phyloP scores from a whole-genome alignment of 1,284 basidiomycete genomes.

The Ceratobasidium sp. region DNA sequence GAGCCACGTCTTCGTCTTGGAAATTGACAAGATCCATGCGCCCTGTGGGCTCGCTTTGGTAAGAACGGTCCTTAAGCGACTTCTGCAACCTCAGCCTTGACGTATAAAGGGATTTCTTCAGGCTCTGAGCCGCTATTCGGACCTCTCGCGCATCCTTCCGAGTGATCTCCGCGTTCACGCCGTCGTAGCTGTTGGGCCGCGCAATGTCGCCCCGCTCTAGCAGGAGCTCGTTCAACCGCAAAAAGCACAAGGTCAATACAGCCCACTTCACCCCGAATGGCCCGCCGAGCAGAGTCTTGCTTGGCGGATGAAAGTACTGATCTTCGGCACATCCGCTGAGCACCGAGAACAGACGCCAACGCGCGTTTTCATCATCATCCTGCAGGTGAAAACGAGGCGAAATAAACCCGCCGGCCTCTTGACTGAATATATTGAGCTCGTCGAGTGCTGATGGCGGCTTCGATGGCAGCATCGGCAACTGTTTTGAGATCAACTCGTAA shows the following conservation, averaged over 20 bases:
- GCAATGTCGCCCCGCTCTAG: no score
- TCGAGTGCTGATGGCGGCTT: no score
- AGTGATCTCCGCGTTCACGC: no score
- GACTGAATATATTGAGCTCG: not conserved
- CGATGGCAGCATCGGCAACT: not conserved
- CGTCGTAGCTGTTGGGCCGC: no score
- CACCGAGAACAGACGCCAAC: not conserved
- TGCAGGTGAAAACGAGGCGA: not conserved
- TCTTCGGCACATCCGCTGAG: not conserved
- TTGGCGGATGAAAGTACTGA: not conserved
- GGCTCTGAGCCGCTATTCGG: no score
- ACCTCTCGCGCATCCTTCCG: no score
- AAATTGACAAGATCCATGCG: no score
- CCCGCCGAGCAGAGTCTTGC: not conserved
- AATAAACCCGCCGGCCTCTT: not conserved
- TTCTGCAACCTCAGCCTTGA: no score
- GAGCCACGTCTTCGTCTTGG: no score
- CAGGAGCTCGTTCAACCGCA: not conserved
- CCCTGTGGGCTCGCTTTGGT: no score
- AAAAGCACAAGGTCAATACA: not conserved
- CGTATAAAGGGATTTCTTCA: no score
- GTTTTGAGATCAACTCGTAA: not conserved
- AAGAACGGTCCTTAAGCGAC: no score
- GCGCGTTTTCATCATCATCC: not conserved
- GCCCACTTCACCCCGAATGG: not conserved